Evolutionary conservation across 1,139 yeast species (phyloP).

Genomic region (Schwanniomyces etchellsii): DNA sequence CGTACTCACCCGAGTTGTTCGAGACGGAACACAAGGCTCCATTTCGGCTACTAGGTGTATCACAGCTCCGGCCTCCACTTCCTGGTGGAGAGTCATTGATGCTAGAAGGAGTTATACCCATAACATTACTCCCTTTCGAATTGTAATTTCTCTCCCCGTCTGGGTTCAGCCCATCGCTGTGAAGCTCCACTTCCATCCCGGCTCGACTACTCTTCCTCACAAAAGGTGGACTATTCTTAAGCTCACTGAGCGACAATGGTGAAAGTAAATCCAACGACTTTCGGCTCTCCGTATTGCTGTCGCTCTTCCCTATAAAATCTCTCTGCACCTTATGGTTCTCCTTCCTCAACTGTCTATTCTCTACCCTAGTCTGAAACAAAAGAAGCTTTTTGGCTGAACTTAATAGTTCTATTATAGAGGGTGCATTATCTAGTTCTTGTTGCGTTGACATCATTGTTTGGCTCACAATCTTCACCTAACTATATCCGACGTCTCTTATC

Average conservation of each 20-base stretch:
- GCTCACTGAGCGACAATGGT: slow-evolving; percentile 36
- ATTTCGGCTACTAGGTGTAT: no score
- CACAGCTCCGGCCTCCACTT: no score
- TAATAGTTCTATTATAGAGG: slow-evolving; percentile 40
- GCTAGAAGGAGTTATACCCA: slow-evolving; percentile 17
- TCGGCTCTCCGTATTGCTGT: slow-evolving; percentile 4
- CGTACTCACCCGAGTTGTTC: neutral
- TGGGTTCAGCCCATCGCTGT: neutral
- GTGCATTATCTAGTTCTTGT: slow-evolving; percentile 11
- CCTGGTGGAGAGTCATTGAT: slow-evolving; percentile 21
- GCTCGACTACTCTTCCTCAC: slow-evolving; percentile 2
- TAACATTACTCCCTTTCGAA: slow-evolving; percentile 1
- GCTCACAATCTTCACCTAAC: no score
- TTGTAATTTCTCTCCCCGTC: neutral
- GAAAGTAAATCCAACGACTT: slow-evolving; percentile 31
- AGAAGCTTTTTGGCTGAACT: slow-evolving; percentile 38
- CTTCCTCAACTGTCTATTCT: slow-evolving; percentile 36
- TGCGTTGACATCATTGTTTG: no score
- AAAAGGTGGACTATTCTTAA: slow-evolving; percentile 16
- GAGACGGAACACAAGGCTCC: neutral
- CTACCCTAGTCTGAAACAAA: slow-evolving; percentile 36
- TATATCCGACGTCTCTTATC: neutral
- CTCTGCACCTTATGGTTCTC: slow-evolving; percentile 23
- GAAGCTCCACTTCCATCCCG: neutral
- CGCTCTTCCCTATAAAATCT: slow-evolving; percentile 6